Base-by-base conservation (phyloP, 257 asterid genomes). In the Scutellaria barbata region DNA sequence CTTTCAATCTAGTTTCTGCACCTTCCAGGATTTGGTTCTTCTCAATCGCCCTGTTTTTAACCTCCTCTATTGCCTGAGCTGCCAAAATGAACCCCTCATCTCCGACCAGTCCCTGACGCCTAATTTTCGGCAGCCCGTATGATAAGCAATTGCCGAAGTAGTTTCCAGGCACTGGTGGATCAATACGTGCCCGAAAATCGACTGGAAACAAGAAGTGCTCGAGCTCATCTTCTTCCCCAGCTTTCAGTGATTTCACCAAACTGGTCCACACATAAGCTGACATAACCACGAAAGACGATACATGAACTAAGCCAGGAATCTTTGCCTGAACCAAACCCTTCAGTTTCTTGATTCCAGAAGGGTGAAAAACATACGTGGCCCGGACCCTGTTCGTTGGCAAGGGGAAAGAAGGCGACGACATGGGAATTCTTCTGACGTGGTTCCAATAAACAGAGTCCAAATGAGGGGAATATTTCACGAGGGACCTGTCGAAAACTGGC, bases 261-360 rank as follows among this genome's bases (percentile, higher is more conserved):
- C 81, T 74, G 5, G 45, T 39, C 90, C 87, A 85, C 6, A 63
- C 68, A 54, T 78, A 81, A 35, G 89, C 81, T 40, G 86, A 40
- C 6, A 72, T 47, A 14, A 73, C 69, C 1, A 75, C 85, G 13
- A 79, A 87, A 5, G 88, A 78, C 1, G 88, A 85, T 8, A 71
- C 59, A 18, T 25, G 74, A 48, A n/a, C 43, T 6, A 70, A 59
- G 51, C 62, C 78, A 48, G 82, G 59, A 41, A 22, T 52, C 22
- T 59, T 41, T 41, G 73, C 39, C 66, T 74, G 9, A 17, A 85
- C 70, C 60, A 40, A 58, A 2, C n/a, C 66, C 71, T 83, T 87
- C 25, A 87, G 69, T 17, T 48, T 80, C 48, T 77, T 63, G 56
- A 87, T 71, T 0, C 79, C 69, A 1, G 20, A 20, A 5, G 54